These are phyloP conservation scores for Amaranthus hypochondriacus DNA, from an alignment of 148 eudicot species.

Conservation along the genomic window DNA sequence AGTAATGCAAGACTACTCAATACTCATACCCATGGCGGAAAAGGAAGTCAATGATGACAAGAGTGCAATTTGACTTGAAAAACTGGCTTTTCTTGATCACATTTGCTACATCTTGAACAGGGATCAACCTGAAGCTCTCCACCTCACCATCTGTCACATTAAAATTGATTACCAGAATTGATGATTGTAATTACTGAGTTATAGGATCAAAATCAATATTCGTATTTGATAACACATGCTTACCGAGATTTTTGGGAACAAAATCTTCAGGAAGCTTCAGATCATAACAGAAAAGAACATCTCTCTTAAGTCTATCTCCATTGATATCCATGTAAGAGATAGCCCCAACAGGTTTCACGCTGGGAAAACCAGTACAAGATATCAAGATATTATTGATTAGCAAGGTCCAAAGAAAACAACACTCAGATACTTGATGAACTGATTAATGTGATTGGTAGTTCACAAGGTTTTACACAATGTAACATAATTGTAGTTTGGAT, in stretches of 20 bases:
- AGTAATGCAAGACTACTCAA: background rate
- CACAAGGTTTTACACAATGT: background rate
- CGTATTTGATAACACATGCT: background rate
- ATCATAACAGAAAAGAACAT: constrained; percentile 91
- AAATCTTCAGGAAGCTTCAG: constrained; percentile 86
- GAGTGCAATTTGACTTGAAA: constrained; percentile 78
- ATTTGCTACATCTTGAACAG: constrained; percentile 53
- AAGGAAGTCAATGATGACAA: constrained; percentile 94
- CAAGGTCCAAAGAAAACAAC: background rate
- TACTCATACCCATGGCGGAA: constrained; percentile 78
- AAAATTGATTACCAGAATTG: background rate
- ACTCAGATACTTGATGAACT: background rate
- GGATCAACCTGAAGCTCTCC: constrained; percentile 76
- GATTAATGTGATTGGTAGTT: background rate
- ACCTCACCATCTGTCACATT: constrained; percentile 78
- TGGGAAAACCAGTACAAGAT: constrained; percentile 24
- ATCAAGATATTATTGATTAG: constrained; percentile 2
- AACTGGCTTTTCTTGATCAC: constrained; percentile 47
- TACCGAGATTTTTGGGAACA: constrained; percentile 65
- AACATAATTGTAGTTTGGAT: background rate
- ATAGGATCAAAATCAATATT: background rate
- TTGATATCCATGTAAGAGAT: constrained; percentile 86
- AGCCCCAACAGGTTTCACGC: constrained; percentile 78
- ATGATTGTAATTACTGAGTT: too few relatives aligned
- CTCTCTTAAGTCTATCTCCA: constrained; percentile 80